Evolutionary conservation across 2,329 filamentous ascomycete species (phyloP).

Genomic region (Colletotrichum navitas): DNA sequence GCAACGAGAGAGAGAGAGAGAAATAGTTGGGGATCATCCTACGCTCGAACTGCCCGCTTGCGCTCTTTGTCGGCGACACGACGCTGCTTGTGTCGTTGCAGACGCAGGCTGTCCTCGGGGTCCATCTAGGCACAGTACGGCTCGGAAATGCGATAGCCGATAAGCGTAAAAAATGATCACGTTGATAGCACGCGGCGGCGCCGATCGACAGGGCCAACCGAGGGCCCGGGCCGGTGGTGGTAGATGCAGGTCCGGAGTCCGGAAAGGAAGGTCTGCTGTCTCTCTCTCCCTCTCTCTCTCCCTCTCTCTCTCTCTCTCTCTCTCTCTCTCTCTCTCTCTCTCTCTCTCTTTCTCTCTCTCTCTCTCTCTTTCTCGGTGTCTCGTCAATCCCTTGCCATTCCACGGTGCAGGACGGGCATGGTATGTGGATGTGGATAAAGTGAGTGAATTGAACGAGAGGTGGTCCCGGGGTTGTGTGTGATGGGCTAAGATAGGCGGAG

Average conservation of each 20-base stretch:
- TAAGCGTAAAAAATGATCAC: slow-evolving; percentile 8
- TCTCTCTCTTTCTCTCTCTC: slow-evolving; percentile 1
- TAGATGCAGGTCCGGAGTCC: slow-evolving; percentile 3
- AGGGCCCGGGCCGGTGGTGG: slow-evolving; percentile 37
- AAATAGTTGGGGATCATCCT: slow-evolving; percentile 16
- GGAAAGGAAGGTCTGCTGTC: slow-evolving; percentile 13
- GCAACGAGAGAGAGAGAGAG: not conserved
- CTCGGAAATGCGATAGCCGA: slow-evolving; percentile 31
- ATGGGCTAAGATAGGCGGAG: slow-evolving; percentile 18
- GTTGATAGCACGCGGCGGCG: slow-evolving; percentile 17
- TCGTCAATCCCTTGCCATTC: slow-evolving; percentile 22
- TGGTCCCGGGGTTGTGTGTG: slow-evolving; percentile 24
- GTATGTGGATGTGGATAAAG: slow-evolving; percentile 35
- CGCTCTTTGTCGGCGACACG: slow-evolving; percentile 47
- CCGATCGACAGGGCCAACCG: slow-evolving; percentile 30
- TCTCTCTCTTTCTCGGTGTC: not conserved
- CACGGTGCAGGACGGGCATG: slow-evolving; percentile 18
- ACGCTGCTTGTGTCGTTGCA: slow-evolving; percentile 44
- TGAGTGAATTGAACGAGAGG: slow-evolving; percentile 12
- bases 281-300: not conserved
- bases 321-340: slow-evolving; percentile 4
- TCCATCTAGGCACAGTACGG: slow-evolving; percentile 28
- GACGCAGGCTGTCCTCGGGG: slow-evolving; percentile 38
- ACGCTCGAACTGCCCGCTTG: slow-evolving; percentile 48
- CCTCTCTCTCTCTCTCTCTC: not conserved